Evolutionary conservation across 352 stramenopile species (phyloP).

Genomic region (Globisporangium paddicum): DNA sequence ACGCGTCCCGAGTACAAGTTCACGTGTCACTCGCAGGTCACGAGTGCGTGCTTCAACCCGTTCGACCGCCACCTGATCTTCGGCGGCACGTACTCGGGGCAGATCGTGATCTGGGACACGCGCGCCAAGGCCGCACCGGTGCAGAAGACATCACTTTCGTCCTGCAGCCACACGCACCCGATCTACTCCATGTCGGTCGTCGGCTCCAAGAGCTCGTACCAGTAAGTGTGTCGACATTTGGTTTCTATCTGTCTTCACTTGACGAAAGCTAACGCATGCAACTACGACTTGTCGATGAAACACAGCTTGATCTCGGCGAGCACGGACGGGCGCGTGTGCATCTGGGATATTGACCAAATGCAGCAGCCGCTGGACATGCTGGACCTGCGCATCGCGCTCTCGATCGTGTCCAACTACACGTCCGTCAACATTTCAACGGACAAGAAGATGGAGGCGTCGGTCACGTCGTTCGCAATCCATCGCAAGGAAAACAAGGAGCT

Average conservation of each 20-base stretch:
- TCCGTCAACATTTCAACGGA: slow-evolving; percentile 54
- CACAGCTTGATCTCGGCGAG: slow-evolving; percentile 77
- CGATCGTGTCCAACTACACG: slow-evolving; percentile 71
- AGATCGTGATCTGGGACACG: slow-evolving; percentile 86
- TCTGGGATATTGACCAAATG: slow-evolving; percentile 84
- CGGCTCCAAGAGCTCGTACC: slow-evolving; percentile 75
- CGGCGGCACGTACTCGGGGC: slow-evolving; percentile 80
- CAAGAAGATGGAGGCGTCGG: slow-evolving; percentile 84
- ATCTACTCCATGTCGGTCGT: slow-evolving; percentile 86
- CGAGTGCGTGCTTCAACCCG: slow-evolving; percentile 82
- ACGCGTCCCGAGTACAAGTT: slow-evolving; percentile 82
- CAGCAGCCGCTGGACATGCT: slow-evolving; percentile 82
- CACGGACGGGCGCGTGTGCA: slow-evolving; percentile 80
- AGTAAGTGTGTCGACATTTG: slow-evolving; percentile 33
- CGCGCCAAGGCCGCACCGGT: slow-evolving; percentile 76
- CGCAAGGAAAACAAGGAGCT: slow-evolving; percentile 82
- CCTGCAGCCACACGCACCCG: slow-evolving; percentile 80
- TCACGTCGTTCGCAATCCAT: slow-evolving; percentile 79
- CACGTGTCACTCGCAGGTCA: slow-evolving; percentile 84
- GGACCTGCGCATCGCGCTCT: slow-evolving; percentile 76
- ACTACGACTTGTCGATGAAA: too few species aligned
- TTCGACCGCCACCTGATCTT: slow-evolving; percentile 86
- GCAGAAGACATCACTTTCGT: slow-evolving; percentile 79
- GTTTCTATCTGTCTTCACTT: neutral
- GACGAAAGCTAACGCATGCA: neutral